Evolutionary conservation across 164 flowering plant genomes (phyloP).

Genomic region (grape (Vitis vinifera)): ASM3070453v1 NC_081811.1:25925001-25925500

Average conservation of each 20-base stretch:
- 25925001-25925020: too few relatives aligned
- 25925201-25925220: slow-evolving; percentile 90
- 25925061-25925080: too few relatives aligned
- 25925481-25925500: too few relatives aligned
- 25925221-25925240: slow-evolving; percentile 73
- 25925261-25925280: slow-evolving; percentile 69
- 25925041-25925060: too few relatives aligned
- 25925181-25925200: slow-evolving; percentile 88
- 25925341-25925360: neutral
- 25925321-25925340: neutral
- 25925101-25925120: slow-evolving; percentile 2
- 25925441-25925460: too few relatives aligned
- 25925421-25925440: too few relatives aligned
- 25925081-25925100: neutral
- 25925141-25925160: slow-evolving; percentile 55
- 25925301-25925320: slow-evolving; percentile 77
- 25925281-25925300: slow-evolving; percentile 65
- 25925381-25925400: neutral
- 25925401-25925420: too few relatives aligned
- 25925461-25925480: too few relatives aligned
- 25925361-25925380: neutral
- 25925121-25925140: slow-evolving; percentile 7
- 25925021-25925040: too few relatives aligned
- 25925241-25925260: slow-evolving; percentile 70
- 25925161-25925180: slow-evolving; percentile 55